Conservation (phyloP, 345 rosid species). For the Linum usitatissimum region DNA sequence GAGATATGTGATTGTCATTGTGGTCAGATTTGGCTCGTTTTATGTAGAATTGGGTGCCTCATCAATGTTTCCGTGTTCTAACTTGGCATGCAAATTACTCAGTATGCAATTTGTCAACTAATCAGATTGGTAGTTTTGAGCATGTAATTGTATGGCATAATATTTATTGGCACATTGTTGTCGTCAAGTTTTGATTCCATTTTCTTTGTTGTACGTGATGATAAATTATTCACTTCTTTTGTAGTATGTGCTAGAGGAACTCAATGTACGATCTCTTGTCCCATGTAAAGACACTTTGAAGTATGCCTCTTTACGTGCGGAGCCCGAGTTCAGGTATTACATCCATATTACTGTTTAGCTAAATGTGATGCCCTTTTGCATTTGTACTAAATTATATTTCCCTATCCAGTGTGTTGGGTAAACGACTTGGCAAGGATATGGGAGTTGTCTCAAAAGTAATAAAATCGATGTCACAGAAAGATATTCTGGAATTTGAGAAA, state of each 20-base stretch:
- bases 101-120: no score
- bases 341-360: constrained; percentile 13
- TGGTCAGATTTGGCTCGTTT: neutral
- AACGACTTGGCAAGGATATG: constrained; percentile 93
- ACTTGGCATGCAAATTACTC: no score
- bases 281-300: constrained; percentile 74
- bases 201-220: neutral
- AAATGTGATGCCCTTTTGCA: constrained; percentile 3
- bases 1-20: neutral
- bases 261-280: constrained; percentile 66
- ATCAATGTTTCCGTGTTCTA: no score
- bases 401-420: constrained; percentile 57
- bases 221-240: constrained; percentile 11
- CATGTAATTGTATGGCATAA: no score
- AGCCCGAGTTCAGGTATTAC: constrained; percentile 88
- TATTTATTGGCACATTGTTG: neutral
- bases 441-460: constrained; percentile 73
- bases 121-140: neutral
- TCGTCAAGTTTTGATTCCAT: neutral
- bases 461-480: constrained; percentile 73
- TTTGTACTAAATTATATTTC: constrained; percentile 12
- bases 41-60: neutral
- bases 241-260: constrained; percentile 92
- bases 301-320: constrained; percentile 83
- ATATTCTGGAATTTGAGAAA: constrained; percentile 64